A percentile compares a stretch with the other conserved stretches of the same genome.
Conservation (phyloP, 352 stramenopile genomes). For the Phytopythium mirpurense region DNA sequence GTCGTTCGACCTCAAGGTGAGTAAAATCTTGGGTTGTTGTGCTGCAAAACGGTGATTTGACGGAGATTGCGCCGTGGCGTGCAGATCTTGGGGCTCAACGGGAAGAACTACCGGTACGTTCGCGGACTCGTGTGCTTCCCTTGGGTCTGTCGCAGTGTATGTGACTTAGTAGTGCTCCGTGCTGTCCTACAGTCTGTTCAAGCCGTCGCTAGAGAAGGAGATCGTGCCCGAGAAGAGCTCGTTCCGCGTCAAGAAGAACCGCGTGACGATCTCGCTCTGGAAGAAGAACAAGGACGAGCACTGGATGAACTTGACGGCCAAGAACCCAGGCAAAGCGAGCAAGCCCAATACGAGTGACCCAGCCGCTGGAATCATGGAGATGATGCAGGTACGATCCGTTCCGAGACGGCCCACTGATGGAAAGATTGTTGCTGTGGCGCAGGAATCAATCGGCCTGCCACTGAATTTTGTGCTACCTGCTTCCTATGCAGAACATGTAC, state of each 20-base stretch:
- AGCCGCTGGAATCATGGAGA: slow-evolving; percentile 83
- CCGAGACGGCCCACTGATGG: too few relatives aligned
- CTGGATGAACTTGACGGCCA: slow-evolving; percentile 83
- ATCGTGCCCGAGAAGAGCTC: slow-evolving; percentile 72
- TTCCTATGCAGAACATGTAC: slow-evolving; percentile 71
- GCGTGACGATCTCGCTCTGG: slow-evolving; percentile 69
- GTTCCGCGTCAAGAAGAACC: slow-evolving; percentile 84
- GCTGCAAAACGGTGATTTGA: not conserved
- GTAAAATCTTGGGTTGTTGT: too few relatives aligned
- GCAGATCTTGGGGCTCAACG: slow-evolving; percentile 55
- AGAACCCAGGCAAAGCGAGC: slow-evolving; percentile 56
- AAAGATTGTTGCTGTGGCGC: too few relatives aligned
- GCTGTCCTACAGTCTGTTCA: slow-evolving; percentile 38
- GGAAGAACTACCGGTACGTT: slow-evolving; percentile 68
- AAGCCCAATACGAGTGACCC: slow-evolving; percentile 60
- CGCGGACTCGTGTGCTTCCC: too few relatives aligned
- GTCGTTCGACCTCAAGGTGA: slow-evolving; percentile 81
- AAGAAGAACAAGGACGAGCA: slow-evolving; percentile 73
- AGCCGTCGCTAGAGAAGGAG: slow-evolving; percentile 78
- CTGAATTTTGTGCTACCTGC: not conserved
- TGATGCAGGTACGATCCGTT: slow-evolving; percentile 76
- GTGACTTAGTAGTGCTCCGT: not conserved
- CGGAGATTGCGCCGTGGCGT: not conserved
- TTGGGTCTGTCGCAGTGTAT: too few relatives aligned
- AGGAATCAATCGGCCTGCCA: too few relatives aligned